Conservation (phyloP, 208 protist genomes). For the Crithidia acanthocephali region DNA sequence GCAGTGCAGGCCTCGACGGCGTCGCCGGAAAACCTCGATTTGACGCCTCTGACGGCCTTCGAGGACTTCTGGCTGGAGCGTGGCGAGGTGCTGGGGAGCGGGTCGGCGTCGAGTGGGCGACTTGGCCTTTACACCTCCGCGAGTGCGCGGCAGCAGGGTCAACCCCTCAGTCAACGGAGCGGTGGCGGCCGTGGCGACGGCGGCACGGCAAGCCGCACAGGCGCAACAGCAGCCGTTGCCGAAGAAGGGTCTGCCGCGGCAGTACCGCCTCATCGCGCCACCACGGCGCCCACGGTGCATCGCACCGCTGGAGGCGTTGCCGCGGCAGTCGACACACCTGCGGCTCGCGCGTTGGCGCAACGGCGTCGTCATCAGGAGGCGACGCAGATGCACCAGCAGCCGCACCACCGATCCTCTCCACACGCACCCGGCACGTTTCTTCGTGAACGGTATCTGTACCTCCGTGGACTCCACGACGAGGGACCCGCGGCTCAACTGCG, state of each 20-base stretch:
- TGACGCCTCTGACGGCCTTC: background rate
- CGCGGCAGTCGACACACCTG: background rate
- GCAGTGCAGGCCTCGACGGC: background rate
- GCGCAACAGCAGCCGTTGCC: no score
- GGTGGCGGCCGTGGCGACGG: no score
- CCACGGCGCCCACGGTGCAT: no score
- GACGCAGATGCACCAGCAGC: no score
- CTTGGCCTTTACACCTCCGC: background rate
- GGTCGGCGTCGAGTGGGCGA: background rate
- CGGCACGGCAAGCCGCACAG: no score
- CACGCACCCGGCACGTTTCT: background rate
- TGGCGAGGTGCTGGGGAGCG: background rate
- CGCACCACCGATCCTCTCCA: background rate
- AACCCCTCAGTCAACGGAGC: no score
- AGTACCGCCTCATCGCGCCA: no score
- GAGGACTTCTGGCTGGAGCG: constrained; percentile 10
- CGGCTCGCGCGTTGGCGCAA: background rate
- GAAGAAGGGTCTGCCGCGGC: no score
- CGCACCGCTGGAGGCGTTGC: background rate
- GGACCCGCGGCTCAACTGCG: background rate
- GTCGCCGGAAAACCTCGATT: background rate
- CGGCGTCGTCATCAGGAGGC: background rate
- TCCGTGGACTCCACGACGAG: background rate
- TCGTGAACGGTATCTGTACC: constrained; percentile 9
- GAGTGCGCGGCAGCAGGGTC: background rate